A percentile compares a stretch with the other conserved stretches of the same genome.
These are phyloP conservation scores for Xylaria sp. DNA, from an alignment of 2,329 filamentous ascomycete species.

Conservation along the genomic window DNA sequence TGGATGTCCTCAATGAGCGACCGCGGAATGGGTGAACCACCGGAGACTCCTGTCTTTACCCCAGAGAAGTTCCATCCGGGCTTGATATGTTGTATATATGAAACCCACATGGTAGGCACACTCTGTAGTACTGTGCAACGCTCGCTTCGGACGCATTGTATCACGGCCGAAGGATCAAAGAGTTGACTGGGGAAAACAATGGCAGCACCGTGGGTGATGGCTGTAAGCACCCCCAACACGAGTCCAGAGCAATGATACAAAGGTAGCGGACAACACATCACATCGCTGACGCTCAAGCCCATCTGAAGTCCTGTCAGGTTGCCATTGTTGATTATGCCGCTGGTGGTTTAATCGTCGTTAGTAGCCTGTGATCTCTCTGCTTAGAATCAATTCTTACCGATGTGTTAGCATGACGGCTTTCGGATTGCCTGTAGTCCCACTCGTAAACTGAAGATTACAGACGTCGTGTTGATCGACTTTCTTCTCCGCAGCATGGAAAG, in stretches of 20 bases:
- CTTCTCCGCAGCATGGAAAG: background rate
- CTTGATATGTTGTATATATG: background rate
- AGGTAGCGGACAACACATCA: background rate
- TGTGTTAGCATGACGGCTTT: slow-evolving; percentile 1
- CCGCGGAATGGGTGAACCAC: background rate
- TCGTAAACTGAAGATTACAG: background rate
- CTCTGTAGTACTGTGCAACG: background rate
- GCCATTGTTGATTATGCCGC: background rate
- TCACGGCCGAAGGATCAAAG: background rate
- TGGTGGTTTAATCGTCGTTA: background rate
- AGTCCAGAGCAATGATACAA: background rate
- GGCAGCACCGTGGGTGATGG: background rate
- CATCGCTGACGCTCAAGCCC: background rate
- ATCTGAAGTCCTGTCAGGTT: background rate
- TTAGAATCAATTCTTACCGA: background rate
- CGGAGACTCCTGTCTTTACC: background rate
- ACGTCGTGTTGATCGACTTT: background rate
- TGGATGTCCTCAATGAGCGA: background rate
- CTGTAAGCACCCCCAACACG: background rate
- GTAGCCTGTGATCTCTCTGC: background rate
- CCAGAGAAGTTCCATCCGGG: background rate
- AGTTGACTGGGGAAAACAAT: background rate
- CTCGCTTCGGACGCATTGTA: background rate
- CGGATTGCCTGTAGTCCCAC: background rate
- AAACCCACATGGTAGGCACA: background rate